These are phyloP conservation scores for Blastosporella zonata DNA, from an alignment of 1,284 basidiomycete genomes.

Conservation along the genomic window DNA sequence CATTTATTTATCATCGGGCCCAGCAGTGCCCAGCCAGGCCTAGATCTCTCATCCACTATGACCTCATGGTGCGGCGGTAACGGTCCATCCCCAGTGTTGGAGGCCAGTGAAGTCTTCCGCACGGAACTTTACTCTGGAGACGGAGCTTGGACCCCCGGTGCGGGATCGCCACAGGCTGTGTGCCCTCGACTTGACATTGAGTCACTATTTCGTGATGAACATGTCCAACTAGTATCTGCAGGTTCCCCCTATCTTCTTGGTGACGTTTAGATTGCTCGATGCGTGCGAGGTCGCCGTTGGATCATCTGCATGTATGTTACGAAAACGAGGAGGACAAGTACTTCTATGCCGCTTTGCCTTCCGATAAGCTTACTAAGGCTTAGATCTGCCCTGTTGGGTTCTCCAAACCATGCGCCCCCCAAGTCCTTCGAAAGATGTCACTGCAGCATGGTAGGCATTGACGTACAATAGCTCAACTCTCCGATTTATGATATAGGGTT, in stretches of 20 bases:
- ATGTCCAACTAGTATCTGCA: background rate
- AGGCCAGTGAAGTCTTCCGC: background rate
- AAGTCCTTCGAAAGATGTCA: slow-evolving; percentile 12
- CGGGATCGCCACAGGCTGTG: slow-evolving; percentile 15
- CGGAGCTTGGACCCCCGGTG: slow-evolving; percentile 8
- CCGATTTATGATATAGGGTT: background rate
- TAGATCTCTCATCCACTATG: no score
- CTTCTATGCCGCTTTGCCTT: slow-evolving; percentile 1
- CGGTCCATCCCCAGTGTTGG: no score
- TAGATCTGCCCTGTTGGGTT: slow-evolving; percentile 1
- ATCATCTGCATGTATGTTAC: background rate
- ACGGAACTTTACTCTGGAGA: background rate
- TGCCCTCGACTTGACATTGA: background rate
- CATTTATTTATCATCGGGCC: no score
- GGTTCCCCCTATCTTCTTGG: background rate
- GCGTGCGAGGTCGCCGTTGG: background rate
- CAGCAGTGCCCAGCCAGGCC: no score
- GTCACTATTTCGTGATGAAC: no score
- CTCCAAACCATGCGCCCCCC: background rate
- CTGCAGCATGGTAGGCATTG: slow-evolving; percentile 4
- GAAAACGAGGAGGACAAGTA: background rate
- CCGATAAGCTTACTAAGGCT: slow-evolving; percentile 13
- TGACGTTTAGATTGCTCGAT: slow-evolving; percentile 1
- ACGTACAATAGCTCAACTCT: slow-evolving; percentile 4
- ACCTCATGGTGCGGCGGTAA: no score